Percentiles rank a stretch among this genome's conserved stretches.
These are phyloP conservation scores for Bonia amplexicaulis DNA, from an alignment of 176 grass and related monocot species.

Conservation along the genomic window DNA sequence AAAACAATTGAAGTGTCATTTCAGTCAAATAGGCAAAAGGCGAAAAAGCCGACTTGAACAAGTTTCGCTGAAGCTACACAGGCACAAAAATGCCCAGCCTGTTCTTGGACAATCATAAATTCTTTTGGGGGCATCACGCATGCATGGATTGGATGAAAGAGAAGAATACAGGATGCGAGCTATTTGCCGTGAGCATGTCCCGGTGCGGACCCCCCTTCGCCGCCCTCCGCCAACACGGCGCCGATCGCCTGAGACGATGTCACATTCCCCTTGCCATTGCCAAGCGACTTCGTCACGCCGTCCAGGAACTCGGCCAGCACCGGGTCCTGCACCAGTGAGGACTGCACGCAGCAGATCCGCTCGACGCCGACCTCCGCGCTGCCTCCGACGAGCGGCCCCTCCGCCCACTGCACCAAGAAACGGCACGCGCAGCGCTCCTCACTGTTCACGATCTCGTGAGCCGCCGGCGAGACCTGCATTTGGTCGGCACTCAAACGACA, in stretches of 20 bases:
- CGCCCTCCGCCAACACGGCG: background rate
- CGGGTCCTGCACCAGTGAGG: conserved; percentile 20
- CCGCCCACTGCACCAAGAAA: conserved; percentile 28
- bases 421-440: conserved; percentile 38
- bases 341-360: conserved; percentile 19
- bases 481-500: background rate
- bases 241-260: background rate
- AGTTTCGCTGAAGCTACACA: too few relatives aligned
- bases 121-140: too few relatives aligned
- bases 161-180: too few relatives aligned
- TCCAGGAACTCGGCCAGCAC: conserved; percentile 32
- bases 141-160: too few relatives aligned
- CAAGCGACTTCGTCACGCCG: background rate
- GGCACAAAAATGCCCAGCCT: too few relatives aligned
- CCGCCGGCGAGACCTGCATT: conserved; percentile 10
- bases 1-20: too few relatives aligned
- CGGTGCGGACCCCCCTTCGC: background rate
- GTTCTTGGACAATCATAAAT: too few relatives aligned
- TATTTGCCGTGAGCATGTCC: background rate
- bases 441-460: conserved; percentile 14
- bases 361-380: conserved; percentile 10
- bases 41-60: too few relatives aligned
- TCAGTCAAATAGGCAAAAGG: too few relatives aligned
- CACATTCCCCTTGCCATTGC: background rate
- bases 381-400: conserved; percentile 9